A percentile compares a stretch with the other conserved stretches of the same genome.
Conservation (phyloP, 768 basidiomycete genomes). For the Omphalotus guepiniiformis region DNA sequence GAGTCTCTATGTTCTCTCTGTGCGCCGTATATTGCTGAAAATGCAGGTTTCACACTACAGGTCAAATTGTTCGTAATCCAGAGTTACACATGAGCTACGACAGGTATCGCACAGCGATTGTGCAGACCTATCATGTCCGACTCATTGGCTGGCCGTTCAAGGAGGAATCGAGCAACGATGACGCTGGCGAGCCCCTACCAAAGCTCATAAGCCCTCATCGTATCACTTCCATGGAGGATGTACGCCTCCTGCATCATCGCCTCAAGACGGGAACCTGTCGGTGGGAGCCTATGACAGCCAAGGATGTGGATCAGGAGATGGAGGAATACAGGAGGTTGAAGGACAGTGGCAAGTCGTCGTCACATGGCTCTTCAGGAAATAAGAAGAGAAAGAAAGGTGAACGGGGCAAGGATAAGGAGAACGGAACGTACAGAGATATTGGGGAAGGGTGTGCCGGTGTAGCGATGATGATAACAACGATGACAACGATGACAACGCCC, state of each 20-base stretch:
- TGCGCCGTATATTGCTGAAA: not conserved
- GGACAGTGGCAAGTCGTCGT: not conserved
- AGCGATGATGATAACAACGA: not conserved
- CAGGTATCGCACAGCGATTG: slow-evolving; percentile 12
- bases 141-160: slow-evolving; percentile 17
- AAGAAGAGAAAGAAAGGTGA: not conserved
- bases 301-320: not conserved
- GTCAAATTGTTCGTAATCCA: not conserved
- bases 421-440: too few relatives aligned
- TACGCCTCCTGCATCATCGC: not conserved
- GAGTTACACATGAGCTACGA: slow-evolving; percentile 14
- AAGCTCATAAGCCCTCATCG: not conserved
- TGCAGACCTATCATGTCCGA: slow-evolving; percentile 10
- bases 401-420: not conserved
- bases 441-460: too few relatives aligned
- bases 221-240: not conserved
- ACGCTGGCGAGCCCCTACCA: not conserved
- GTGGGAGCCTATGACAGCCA: not conserved
- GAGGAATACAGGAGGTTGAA: not conserved
- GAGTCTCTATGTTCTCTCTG: not conserved
- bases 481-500: not conserved
- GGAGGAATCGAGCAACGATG: too few relatives aligned
- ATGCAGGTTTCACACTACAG: too few relatives aligned
- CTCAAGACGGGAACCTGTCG: not conserved
- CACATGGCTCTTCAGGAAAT: too few relatives aligned